phyloP scores from a whole-genome alignment of 768 basidiomycete genomes.

The Boletus reticulatus region DNA sequence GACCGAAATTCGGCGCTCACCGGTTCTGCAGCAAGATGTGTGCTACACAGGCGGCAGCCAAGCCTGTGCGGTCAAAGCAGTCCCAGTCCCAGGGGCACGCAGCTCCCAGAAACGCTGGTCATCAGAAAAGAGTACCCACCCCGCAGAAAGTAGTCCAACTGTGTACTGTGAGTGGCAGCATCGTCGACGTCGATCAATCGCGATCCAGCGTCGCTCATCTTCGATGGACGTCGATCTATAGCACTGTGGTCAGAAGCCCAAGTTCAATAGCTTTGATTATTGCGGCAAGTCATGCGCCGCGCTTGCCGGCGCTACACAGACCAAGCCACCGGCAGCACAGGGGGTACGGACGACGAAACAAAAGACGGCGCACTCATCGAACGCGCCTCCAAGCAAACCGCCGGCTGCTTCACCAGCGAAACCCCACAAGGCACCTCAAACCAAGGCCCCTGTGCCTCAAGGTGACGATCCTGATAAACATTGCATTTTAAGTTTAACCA shows the following conservation, averaged over 20 bases:
- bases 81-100: constrained; percentile 12
- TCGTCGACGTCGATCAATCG: constrained; percentile 24
- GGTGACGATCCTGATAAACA: constrained; percentile 16
- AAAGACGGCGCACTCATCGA: constrained; percentile 13
- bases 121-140: constrained; percentile 12
- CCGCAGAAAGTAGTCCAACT: constrained; percentile 22
- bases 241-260: constrained; percentile 59
- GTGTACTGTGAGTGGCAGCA: constrained; percentile 27
- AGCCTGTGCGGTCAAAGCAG: constrained; percentile 10
- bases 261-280: constrained; percentile 56
- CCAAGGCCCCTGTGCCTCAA: constrained; percentile 14
- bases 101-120: constrained; percentile 8
- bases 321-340: constrained; percentile 16
- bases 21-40: constrained; percentile 59
- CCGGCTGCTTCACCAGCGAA: constrained; percentile 8
- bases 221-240: constrained; percentile 26
- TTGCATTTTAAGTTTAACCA: constrained; percentile 13
- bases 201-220: constrained; percentile 22
- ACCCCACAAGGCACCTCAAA: constrained; percentile 12
- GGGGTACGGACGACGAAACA: constrained; percentile 16
- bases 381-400: constrained; percentile 5
- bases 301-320: constrained; percentile 35
- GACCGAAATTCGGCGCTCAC: constrained; percentile 54
- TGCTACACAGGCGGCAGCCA: constrained; percentile 38
- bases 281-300: constrained; percentile 66